Evolutionary conservation across 345 rosid genomes (phyloP).

Genomic region (Boechera stricta): DNA sequence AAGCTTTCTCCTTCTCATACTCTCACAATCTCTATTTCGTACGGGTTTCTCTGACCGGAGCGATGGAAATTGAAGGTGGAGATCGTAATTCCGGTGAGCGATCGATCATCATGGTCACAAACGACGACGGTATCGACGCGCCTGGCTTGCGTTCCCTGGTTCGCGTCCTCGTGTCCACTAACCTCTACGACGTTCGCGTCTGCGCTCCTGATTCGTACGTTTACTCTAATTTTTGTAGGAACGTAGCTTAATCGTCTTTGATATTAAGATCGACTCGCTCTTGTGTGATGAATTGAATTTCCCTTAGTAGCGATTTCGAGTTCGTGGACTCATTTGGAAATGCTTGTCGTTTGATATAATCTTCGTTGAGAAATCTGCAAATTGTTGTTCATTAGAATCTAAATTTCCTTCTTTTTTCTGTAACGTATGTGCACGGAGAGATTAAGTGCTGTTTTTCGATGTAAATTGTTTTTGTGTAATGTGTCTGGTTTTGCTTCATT

Average conservation of each 20-base stretch:
- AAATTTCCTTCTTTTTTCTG: neutral
- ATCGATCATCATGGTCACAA: slow-evolving; percentile 74
- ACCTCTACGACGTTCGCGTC: slow-evolving; percentile 66
- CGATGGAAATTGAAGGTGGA: slow-evolving; percentile 43
- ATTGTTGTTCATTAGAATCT: neutral
- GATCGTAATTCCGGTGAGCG: slow-evolving; percentile 32
- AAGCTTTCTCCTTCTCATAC: neutral
- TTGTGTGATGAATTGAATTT: neutral
- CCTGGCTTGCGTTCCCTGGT: slow-evolving; percentile 78
- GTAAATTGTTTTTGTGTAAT: slow-evolving; percentile 19
- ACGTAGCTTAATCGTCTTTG: slow-evolving; percentile 5
- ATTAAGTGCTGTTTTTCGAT: neutral
- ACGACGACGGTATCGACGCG: slow-evolving; percentile 97
- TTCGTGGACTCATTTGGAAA: neutral
- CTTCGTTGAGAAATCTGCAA: neutral
- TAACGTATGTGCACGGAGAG: neutral
- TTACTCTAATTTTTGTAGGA: neutral
- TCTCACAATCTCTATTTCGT: neutral
- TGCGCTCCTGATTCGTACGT: slow-evolving; percentile 94
- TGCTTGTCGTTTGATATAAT: slow-evolving; percentile 6
- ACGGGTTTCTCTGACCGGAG: neutral
- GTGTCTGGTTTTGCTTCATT: slow-evolving; percentile 1
- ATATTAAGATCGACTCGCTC: neutral
- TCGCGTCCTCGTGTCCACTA: slow-evolving; percentile 68
- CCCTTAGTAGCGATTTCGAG: neutral